Percentiles rank a stretch among this genome's conserved stretches.
Conservation (phyloP, 192 early-diverging fungal species). For the Dimargaris cristalligena region DNA sequence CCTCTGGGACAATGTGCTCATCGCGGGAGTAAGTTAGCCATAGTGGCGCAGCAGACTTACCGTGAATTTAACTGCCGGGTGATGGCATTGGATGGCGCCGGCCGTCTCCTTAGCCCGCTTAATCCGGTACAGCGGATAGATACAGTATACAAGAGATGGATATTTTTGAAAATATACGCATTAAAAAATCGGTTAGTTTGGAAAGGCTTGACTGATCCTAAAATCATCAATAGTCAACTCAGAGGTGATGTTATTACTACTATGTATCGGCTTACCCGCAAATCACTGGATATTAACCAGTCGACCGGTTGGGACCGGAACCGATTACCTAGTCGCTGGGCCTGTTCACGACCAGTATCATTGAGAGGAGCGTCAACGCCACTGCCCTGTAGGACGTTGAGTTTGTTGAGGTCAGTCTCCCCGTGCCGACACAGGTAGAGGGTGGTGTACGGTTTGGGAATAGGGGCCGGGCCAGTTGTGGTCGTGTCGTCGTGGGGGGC, state of each 20-base stretch:
- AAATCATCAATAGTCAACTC: not conserved
- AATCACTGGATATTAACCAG: conserved; percentile 16
- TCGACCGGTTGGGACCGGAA: conserved; percentile 17
- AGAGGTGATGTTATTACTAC: not conserved
- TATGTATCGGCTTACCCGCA: not conserved
- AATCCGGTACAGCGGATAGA: not conserved
- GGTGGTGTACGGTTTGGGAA: conserved; percentile 13
- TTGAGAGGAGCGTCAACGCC: conserved; percentile 27
- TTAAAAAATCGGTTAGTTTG: not conserved
- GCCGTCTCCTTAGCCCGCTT: conserved; percentile 1
- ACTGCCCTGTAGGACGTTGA: conserved; percentile 23
- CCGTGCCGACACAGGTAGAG: conserved; percentile 27
- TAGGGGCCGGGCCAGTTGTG: too few relatives aligned
- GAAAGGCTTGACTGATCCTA: not conserved
- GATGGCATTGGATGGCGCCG: not conserved
- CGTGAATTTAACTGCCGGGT: not conserved
- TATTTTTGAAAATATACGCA: not conserved
- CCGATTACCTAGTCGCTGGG: conserved; percentile 17
- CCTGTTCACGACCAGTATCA: conserved; percentile 20
- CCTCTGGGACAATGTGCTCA: not conserved
- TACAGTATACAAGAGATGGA: not conserved
- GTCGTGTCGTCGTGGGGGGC: too few relatives aligned
- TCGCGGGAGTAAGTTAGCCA: not conserved
- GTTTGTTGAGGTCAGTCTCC: conserved; percentile 26
- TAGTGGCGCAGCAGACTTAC: not conserved